Base-by-base conservation (phyloP, 371 early-diverging fungal species). In the Parasitella parasitica region DNA sequence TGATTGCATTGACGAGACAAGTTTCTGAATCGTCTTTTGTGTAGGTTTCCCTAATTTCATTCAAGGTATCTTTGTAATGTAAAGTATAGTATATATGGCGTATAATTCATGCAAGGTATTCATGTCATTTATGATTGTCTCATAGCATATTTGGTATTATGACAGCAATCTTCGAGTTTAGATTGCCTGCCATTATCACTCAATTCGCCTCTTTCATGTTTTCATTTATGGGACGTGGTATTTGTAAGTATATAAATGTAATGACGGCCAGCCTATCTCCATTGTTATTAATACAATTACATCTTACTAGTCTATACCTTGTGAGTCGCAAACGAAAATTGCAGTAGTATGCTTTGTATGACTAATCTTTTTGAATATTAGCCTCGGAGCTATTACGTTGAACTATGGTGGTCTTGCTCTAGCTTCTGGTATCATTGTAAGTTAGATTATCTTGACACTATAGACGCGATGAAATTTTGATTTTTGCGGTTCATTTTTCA, bases 31-130 rank as follows among this genome's bases (percentile, higher is more conserved):
- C 43, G 11, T 43, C 8, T 20, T 22, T 18, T 22, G 8, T 26
- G 26, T 51, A 78, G 78, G 76, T 8, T 79, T 79, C 41, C 76
- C 76, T 4, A 68, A 76, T 20, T 76, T 79, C 48, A 74, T 79
- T 36, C 76, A 70, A 39, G 77, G 77, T 24, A 76, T 79, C 27
- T 79, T 70, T 53, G 73, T 71, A 59, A 73, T 78, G 66, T 71
- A 68, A 68, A 34, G 48, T 46, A 36, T 27, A 11, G 24, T 30
- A 18, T 43, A 30, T 30, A 30, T 30, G 32, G 1, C 11, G 11
- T 32, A 32, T 32, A 32, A 11, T 32, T 32, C 11, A 32, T 32
- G 32, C 32, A n/a, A 54, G 7, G 3, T 57, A 20, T 32, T 9
- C 30, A 20, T 39, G 18, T 20, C 3, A 11, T 20, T 43, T 18